phyloP scores from a whole-genome alignment of 2,329 filamentous ascomycete genomes.

The Chrysosphaeria jannelii region DNA sequence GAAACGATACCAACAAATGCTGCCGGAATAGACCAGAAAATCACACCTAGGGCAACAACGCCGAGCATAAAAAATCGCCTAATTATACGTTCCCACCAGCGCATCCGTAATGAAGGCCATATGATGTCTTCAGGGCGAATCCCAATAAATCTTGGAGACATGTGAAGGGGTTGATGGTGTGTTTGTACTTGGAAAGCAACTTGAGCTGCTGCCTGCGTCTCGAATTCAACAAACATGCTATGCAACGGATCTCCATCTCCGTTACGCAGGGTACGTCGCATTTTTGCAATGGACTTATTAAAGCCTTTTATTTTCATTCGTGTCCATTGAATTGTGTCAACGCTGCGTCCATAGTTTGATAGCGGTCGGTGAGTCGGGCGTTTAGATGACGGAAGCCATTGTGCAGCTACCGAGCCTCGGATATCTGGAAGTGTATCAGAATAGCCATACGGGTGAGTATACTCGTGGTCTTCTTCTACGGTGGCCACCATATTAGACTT shows the following conservation, averaged over 20 bases:
- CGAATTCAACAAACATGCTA: slow-evolving; percentile 83
- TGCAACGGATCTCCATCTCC: slow-evolving; percentile 33
- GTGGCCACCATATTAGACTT: slow-evolving; percentile 12
- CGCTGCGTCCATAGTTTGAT: slow-evolving; percentile 37
- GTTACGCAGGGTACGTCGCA: slow-evolving; percentile 25
- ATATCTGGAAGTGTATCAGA: slow-evolving; percentile 7
- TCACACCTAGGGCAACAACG: slow-evolving; percentile 39
- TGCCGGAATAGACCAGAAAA: slow-evolving; percentile 60
- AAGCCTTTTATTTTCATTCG: slow-evolving; percentile 27
- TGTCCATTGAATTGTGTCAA: slow-evolving; percentile 70
- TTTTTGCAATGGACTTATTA: slow-evolving; percentile 11
- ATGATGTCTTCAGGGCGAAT: slow-evolving; percentile 55
- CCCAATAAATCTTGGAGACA: slow-evolving; percentile 62
- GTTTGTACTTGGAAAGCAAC: slow-evolving; percentile 54
- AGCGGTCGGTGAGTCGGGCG: slow-evolving; percentile 39
- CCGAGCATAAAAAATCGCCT: slow-evolving; percentile 31
- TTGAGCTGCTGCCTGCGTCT: slow-evolving; percentile 56
- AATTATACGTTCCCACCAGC: slow-evolving; percentile 48
- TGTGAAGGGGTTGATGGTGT: slow-evolving; percentile 54
- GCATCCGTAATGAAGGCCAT: slow-evolving; percentile 44
- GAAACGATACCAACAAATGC: slow-evolving; percentile 61
- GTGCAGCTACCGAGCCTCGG: slow-evolving; percentile 25
- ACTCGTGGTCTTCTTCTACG: slow-evolving; percentile 21
- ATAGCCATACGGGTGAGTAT: slow-evolving; percentile 9
- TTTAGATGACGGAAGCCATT: slow-evolving; percentile 35